Evolutionary conservation across 345 rosid genomes (phyloP), one percentile per base, ranked within the genome.

Genomic region (Populus nigra): DNA sequence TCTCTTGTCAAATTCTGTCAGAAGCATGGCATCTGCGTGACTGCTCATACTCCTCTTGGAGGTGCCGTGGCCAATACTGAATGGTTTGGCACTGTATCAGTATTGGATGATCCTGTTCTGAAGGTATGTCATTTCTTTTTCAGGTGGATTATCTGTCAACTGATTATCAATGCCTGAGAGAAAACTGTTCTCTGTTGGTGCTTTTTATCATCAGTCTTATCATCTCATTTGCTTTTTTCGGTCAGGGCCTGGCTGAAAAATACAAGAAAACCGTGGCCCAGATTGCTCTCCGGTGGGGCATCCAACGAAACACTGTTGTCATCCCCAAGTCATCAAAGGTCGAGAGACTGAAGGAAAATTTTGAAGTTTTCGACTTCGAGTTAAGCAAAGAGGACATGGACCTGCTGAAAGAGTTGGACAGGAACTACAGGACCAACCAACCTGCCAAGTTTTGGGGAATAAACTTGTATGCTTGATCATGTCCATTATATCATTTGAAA

Each of bases 31-130:
- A 82, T 94, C 47, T 87, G 89, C 61, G 91, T 94, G 45, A 93
- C 97, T 0, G 97, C 97, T 33, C 97, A 93, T 80, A 94, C 97
- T 68, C 97, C 97, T 77, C 90, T 91, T 0, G 97, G 95, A 72
- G 98, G 98, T 69, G 86, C 95, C 67, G 81, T 49, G 1, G 97
- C 94, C 41, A 94, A 91, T 55, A 84, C 90, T 7, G 91, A 93
- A 78, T 88, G 85, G 90, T 90, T 91, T 73, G 95, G 94, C 31
- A 63, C 97, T 0, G 90, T 88, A 8, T 94, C 97, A 8, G 93
- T 94, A 73, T 83, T 94, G 78, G 98, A 94, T 73, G 95, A 94
- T 75, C 91, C 91, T 23, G 79, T 87, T 84, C 87, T 94, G 63
- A 90, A 88, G 82, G 97, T 90, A 85, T 79, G 88, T 75, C 25